These are phyloP conservation scores for Aureobasidium namibiae DNA, from an alignment of 2,329 filamentous ascomycete species.

Conservation along the genomic window DNA sequence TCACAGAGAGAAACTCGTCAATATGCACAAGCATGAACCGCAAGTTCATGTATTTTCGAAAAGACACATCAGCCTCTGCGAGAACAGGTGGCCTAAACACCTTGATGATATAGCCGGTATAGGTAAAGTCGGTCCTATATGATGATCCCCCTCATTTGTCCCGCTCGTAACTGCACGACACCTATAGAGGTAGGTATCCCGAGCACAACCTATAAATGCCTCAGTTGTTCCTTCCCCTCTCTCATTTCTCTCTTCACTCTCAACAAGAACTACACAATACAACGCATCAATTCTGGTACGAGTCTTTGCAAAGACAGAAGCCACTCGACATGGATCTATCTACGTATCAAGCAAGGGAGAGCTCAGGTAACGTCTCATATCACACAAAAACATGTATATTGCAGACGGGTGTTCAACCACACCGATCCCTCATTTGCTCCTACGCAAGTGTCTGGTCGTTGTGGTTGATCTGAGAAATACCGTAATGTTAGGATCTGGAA, in stretches of 20 bases:
- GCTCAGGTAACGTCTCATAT: conserved; percentile 12
- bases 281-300: neutral
- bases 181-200: conserved; percentile 8
- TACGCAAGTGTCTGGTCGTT: neutral
- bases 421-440: neutral
- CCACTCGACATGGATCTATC: neutral
- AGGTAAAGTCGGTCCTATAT: neutral
- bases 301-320: neutral
- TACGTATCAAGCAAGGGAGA: conserved; percentile 6
- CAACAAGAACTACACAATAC: neutral
- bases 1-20: neutral
- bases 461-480: conserved; percentile 7
- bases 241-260: neutral
- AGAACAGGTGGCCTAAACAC: neutral
- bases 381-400: conserved; percentile 7
- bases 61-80: too few relatives aligned
- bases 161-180: conserved; percentile 1
- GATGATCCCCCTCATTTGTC: neutral
- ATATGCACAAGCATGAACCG: neutral
- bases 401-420: conserved; percentile 13
- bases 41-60: too few relatives aligned
- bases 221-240: neutral
- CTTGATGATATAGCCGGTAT: neutral
- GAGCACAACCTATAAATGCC: conserved; percentile 2
- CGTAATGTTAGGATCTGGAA: neutral